Base-by-base conservation (phyloP, 2,329 filamentous ascomycete species). In the Fusarium annulatum region DNA sequence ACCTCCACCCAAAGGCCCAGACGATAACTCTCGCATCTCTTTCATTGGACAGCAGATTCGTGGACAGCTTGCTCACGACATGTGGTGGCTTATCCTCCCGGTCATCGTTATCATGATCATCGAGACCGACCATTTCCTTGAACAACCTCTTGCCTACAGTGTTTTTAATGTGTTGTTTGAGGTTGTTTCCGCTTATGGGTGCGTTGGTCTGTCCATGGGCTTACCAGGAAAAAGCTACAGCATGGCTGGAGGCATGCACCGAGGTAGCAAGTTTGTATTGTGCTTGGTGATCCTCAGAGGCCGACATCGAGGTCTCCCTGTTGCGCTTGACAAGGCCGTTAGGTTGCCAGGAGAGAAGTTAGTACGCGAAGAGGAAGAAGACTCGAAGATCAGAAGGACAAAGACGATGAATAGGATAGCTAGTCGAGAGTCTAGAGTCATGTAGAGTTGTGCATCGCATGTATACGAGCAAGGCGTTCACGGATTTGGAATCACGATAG, bases 31-130 rank as follows among this genome's bases (percentile, higher is more conserved):
- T 12, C 84, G 82, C 19, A 81, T 84, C 61, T 85, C 84, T 68
- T 88, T 89, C 60, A 81, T 89, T 19, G 84, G 84, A 45, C 85
- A 88, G 69, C 90, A 92, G 77, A 83, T 92, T 28, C 87, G 89
- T n/a, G 87, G 87, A 10, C 91, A 93, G 78, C 85, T 93, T 4
- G 88, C 89, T 36, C 89, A 92, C 78, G 91, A 93, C 76, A 83
- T 93, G 21, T 92, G 91, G 90, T 90, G 87, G 83, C 87, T 93
- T 19, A 86, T 89, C 7, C 80, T 92, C 1, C 88, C 89, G 5
- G 85, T 91, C 18, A 84, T 92, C 56, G 79, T 90, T 38, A 90
- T 93, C 62, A 85, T 86, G 60, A 86, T 88, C 43, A 89, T 91
- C 52, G 91, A 93, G 78, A 88, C 87, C 21, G 80, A 82, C 9